These are phyloP conservation scores for Puccinellia tenuiflora DNA, from an alignment of 176 grass and related monocot species.

Conservation along the genomic window DNA sequence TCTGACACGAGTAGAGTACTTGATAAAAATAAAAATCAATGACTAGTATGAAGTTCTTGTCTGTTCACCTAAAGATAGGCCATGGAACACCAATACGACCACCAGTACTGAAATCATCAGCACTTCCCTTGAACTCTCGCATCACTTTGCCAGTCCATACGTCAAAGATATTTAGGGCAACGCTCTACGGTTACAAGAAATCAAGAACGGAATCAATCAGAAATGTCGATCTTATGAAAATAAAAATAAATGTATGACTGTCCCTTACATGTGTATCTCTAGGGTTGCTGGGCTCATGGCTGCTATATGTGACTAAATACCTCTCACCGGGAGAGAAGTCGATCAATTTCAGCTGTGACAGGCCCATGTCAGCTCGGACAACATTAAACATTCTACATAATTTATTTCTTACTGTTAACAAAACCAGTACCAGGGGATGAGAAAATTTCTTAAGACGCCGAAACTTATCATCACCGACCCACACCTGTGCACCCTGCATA, in stretches of 20 bases:
- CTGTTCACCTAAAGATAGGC: conserved; percentile 73
- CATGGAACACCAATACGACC: conserved; percentile 61
- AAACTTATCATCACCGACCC: conserved; percentile 73
- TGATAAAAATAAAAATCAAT: not conserved
- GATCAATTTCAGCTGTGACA: conserved; percentile 82
- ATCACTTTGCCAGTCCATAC: conserved; percentile 80
- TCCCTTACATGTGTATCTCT: conserved; percentile 69
- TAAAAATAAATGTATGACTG: not conserved
- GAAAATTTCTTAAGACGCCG: conserved; percentile 67
- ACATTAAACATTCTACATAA: not conserved
- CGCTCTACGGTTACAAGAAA: conserved; percentile 31
- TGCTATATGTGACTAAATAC: conserved; percentile 82
- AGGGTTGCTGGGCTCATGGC: conserved; percentile 82
- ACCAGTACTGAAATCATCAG: conserved; percentile 67
- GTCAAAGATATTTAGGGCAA: conserved; percentile 82
- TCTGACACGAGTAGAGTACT: not conserved
- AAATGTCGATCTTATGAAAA: not conserved
- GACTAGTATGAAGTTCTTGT: not conserved
- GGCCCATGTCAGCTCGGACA: conserved; percentile 27
- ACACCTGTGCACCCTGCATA: conserved; percentile 74
- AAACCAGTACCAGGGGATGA: conserved; percentile 54
- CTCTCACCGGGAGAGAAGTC: conserved; percentile 92
- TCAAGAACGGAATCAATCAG: not conserved
- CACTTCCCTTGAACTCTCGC: conserved; percentile 87
- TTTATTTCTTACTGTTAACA: not conserved